Percentiles rank a stretch among this genome's conserved stretches.
Conservation (phyloP, 2,329 filamentous ascomycete genomes). For the Arthrocladium fulminans region DNA sequence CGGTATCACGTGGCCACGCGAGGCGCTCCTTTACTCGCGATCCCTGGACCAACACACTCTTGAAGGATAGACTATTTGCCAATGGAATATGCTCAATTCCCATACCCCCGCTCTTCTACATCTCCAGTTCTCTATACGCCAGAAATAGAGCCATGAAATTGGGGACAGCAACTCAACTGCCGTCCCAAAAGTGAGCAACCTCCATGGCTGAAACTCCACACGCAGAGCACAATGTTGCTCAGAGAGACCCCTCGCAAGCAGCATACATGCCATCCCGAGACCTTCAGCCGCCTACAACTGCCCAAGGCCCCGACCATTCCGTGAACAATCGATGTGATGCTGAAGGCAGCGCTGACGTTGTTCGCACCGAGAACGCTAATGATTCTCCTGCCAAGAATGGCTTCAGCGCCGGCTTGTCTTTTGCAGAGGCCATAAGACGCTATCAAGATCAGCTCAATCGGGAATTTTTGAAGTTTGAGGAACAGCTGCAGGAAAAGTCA, state of each 20-base stretch:
- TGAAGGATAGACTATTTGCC: neutral
- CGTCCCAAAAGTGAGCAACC: neutral
- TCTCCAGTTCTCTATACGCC: neutral
- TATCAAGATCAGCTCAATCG: slow-evolving; percentile 16
- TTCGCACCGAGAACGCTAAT: neutral
- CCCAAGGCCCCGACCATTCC: neutral
- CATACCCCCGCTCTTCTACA: neutral
- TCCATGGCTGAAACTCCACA: neutral
- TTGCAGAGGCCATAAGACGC: slow-evolving; percentile 16
- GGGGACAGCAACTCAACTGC: too few species aligned
- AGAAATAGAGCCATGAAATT: neutral
- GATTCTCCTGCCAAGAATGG: neutral
- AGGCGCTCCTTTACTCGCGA: too few species aligned
- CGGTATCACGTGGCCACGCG: neutral
- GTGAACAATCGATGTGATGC: too few species aligned
- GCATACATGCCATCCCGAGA: neutral
- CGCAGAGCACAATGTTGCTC: neutral
- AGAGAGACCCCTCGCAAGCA: neutral
- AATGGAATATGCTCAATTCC: neutral
- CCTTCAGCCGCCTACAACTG: neutral
- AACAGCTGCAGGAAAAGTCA: slow-evolving; percentile 22
- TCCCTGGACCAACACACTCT: too few species aligned
- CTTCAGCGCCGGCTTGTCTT: neutral
- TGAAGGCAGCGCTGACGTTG: neutral
- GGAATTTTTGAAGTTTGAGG: slow-evolving; percentile 18